A percentile compares a stretch with the other conserved stretches of the same genome.
Conservation (phyloP, 2,329 filamentous ascomycete species). For the Emergomyces orientalis region DNA sequence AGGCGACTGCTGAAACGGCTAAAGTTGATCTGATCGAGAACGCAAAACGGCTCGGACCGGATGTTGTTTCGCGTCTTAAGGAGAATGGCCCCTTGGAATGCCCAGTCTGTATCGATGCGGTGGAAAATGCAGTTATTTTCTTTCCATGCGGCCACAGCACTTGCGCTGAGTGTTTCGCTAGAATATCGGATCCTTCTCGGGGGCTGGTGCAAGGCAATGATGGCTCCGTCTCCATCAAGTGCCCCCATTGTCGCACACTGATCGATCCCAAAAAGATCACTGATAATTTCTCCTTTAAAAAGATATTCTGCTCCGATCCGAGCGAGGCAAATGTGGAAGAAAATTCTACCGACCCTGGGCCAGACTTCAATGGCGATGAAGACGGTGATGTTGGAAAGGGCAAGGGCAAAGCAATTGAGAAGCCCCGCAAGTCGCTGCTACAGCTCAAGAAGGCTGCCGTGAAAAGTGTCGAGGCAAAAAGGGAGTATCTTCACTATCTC, state of each 20-base stretch:
- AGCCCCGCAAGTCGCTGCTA: conserved; percentile 47
- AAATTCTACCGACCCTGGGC: conserved; percentile 25
- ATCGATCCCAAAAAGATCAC: conserved; percentile 63
- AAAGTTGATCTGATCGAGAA: conserved; percentile 52
- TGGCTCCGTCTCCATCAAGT: conserved; percentile 45
- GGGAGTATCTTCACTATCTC: conserved; percentile 60
- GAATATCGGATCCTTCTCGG: conserved; percentile 54
- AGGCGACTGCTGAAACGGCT: conserved; percentile 37
- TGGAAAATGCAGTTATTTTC: conserved; percentile 66
- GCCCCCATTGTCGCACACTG: conserved; percentile 63
- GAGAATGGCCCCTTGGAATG: conserved; percentile 60
- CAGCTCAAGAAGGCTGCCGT: conserved; percentile 58
- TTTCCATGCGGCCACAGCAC: conserved; percentile 74
- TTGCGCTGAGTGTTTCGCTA: conserved; percentile 66
- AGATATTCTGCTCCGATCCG: conserved; percentile 51
- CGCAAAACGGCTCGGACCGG: conserved; percentile 49
- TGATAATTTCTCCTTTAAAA: conserved; percentile 63
- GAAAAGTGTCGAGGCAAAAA: conserved; percentile 55
- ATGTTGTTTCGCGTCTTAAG: conserved; percentile 60
- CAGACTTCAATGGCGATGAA: conserved; percentile 26
- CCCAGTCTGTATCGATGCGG: conserved; percentile 70
- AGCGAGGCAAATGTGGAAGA: conserved; percentile 38
- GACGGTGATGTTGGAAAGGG: conserved; percentile 32
- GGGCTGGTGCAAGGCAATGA: conserved; percentile 54
- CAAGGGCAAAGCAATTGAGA: conserved; percentile 39